phyloP scores from a whole-genome alignment of 208 protist species.

The Crithidia bombi region DNA sequence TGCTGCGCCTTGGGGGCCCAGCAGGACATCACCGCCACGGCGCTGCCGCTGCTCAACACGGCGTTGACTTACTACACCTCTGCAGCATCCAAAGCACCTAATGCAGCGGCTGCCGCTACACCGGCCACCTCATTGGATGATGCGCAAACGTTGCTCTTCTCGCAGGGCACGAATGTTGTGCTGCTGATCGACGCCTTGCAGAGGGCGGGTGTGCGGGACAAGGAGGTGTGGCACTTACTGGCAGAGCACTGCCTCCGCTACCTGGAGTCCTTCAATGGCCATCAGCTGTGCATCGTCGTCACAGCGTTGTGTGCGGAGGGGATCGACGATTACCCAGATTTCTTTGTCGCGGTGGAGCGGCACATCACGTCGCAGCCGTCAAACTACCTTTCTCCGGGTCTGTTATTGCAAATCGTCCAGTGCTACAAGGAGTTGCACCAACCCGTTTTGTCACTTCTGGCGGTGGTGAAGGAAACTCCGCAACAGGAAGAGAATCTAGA shows the following conservation, averaged over 20 bases:
- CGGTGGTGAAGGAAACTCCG: conserved; percentile 30
- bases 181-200: conserved; percentile 68
- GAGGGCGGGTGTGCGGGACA: conserved; percentile 45
- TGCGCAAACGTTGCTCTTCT: conserved; percentile 20
- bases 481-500: conserved; percentile 29
- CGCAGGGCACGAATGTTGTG: conserved; percentile 23
- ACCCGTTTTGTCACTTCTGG: conserved; percentile 61
- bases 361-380: conserved; percentile 55
- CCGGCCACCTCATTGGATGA: neutral
- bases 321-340: conserved; percentile 69
- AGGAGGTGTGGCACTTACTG: conserved; percentile 78
- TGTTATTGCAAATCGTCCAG: conserved; percentile 62
- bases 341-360: conserved; percentile 74
- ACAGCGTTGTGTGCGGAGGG: conserved; percentile 55
- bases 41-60: conserved; percentile 60
- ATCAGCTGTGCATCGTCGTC: conserved; percentile 67
- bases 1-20: conserved; percentile 66
- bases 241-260: conserved; percentile 78
- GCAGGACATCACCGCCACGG: conserved; percentile 49
- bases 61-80: conserved; percentile 44
- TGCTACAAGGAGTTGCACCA: conserved; percentile 73
- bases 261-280: conserved; percentile 61
- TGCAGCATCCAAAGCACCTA: neutral
- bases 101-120: neutral
- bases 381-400: conserved; percentile 54